Evolutionary conservation across 192 early-diverging fungal genomes (phyloP), one percentile per base, ranked within the genome.

Genomic region (Allomyces arbusculus): DNA sequence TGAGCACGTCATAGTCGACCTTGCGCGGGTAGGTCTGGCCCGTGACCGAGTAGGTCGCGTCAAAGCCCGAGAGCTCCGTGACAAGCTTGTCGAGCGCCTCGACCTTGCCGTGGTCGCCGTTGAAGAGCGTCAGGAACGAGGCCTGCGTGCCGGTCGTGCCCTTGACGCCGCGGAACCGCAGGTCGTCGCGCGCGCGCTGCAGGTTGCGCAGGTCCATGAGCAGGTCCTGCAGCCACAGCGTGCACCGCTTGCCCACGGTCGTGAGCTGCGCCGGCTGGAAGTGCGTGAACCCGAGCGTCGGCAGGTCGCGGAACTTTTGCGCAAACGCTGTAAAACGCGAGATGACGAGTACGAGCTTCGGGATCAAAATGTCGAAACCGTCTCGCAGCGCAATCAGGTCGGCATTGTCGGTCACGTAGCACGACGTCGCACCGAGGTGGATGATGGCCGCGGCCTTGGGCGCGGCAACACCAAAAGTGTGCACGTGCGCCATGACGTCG

Each of bases 401-500:
- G n/a, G 90, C 94, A 77, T 94, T 94, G 71, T 98, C 95, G 10
- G 93, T 95, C n/a, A 98, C 95, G 76, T 91, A 98, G 78, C 95
- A 98, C 64, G 91, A 94, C 11, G 95, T 98, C 8, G 95, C 95
- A 24, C 95, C 95, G 66, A 98, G 78, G 72, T 98, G 95, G 73
- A 98, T 98, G 67, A 98, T 94, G 25, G 82, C 86, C 5, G 92
- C 91, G n/a, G 92, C 92, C 26, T 75, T 78, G 24, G 92, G 91
- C 45, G 85, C 85, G 19, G 80, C 89, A 6, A 90, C 70, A 58
- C 91, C 94, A 76, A 91, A 91, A 20, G 93, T 88, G 76, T 98
- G 93, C 28, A 98, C 95, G 71, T 98, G 95, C n/a, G 95, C 93
- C 93, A 98, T 98, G 62, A 98, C 95, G 76, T 98, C 95, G 76